Base-by-base conservation (phyloP, 2,329 filamentous ascomycete genomes). In the Cladosporium velox region DNA sequence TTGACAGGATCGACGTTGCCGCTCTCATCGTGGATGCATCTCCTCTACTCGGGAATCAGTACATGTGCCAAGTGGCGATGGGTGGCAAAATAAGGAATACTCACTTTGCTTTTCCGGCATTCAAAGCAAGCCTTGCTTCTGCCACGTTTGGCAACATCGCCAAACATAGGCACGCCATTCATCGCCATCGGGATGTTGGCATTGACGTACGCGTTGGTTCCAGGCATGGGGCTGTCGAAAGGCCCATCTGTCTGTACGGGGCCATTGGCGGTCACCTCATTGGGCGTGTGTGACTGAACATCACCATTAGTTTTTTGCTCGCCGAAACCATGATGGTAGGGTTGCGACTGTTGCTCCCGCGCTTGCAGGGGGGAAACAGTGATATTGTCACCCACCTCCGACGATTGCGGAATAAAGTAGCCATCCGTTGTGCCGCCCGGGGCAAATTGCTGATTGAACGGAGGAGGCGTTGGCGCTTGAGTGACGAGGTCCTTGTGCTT, bases 21-120 rank as follows among this genome's bases (percentile, higher is more conserved):
- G 69, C 85, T 83, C 70, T 88, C 86, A 71, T 89, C 87, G 72
- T 90, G 87, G 59, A 89, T 87, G 72, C 87, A 90, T 72, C 87
- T 86, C 66, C 87, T 86, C 87, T 89, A 69, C 44, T 28, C 21
- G 47, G 18, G 44, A 47, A 67, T 72, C 65, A 71, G 68, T 61
- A 67, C 60, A 60, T 59, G 21, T 32, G 55, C n/a, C 32, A n/a
- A 30, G 41, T 47, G 38, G 64, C 58, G 66, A 61, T 67, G 41
- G n/a, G 41, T 59, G 63, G 26, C 41, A 62, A 54, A 65, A 54
- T 65, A 30, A 34, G 60, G 58, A 21, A 66, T 57, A 66, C 65
- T 65, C 35, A 67, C 55, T 83, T 76, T 74, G 88, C 87, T 82
- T 75, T 88, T 89, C 55, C 87, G 84, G 76, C 87, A 90, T 71